Conservation (phyloP, 2,329 filamentous ascomycete genomes). For the Fusarium keratoplasticum region DNA sequence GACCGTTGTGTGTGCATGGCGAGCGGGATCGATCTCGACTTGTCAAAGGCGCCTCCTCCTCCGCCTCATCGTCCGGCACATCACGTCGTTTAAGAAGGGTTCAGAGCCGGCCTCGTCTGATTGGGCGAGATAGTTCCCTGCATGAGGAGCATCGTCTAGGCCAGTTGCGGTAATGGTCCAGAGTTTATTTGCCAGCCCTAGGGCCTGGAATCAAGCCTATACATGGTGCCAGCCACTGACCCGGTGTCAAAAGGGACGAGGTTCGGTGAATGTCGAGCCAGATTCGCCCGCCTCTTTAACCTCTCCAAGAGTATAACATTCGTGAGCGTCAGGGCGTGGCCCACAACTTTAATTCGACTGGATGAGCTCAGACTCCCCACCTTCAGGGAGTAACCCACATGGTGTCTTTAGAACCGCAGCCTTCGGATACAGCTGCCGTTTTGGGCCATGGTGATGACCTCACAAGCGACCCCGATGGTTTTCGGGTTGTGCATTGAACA, state of each 20-base stretch:
- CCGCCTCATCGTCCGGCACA: conserved; percentile 20
- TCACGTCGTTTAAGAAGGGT: conserved; percentile 31
- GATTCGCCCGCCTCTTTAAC: not conserved
- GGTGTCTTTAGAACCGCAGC: not conserved
- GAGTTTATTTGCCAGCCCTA: conserved; percentile 24
- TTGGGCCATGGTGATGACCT: conserved; percentile 29
- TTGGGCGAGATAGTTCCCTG: conserved; percentile 42
- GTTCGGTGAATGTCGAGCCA: not conserved
- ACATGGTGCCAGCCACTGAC: conserved; percentile 24
- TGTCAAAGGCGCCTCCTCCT: conserved; percentile 37
- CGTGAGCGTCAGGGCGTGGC: not conserved
- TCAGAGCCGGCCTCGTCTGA: conserved; percentile 27
- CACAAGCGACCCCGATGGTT: conserved; percentile 12
- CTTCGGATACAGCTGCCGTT: not conserved
- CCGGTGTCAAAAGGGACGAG: conserved; percentile 27
- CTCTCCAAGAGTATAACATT: conserved; percentile 12
- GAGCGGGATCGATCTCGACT: conserved; percentile 34
- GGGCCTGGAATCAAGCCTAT: conserved; percentile 21
- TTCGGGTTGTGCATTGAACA: conserved; percentile 12
- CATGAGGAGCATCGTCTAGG: conserved; percentile 32
- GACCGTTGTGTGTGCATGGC: conserved; percentile 43
- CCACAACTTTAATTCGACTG: conserved; percentile 9
- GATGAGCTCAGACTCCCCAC: not conserved
- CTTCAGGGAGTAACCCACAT: not conserved
- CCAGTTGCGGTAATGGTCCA: conserved; percentile 28